phyloP scores from a whole-genome alignment of 2,329 filamentous ascomycete species.

The Stenocarpella maydis region DNA sequence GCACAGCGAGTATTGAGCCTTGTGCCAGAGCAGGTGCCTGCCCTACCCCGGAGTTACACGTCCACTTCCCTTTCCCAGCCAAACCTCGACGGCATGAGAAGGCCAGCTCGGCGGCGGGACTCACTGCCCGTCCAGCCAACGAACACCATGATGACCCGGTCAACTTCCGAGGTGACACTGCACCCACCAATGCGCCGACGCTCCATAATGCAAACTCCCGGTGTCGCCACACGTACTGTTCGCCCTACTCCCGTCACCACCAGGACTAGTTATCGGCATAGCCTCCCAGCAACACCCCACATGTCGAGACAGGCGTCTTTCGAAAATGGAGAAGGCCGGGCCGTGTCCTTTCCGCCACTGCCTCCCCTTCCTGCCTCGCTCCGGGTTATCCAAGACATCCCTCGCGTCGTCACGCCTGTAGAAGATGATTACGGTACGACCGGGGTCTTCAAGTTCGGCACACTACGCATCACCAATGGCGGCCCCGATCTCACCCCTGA shows the following conservation, averaged over 20 bases:
- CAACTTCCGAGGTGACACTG: slow-evolving; percentile 57
- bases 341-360: slow-evolving; percentile 47
- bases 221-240: slow-evolving; percentile 54
- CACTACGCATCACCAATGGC: slow-evolving; percentile 69
- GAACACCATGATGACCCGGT: slow-evolving; percentile 45
- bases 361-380: slow-evolving; percentile 39
- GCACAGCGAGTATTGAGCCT: slow-evolving; percentile 53
- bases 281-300: slow-evolving; percentile 48
- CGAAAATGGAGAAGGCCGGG: slow-evolving; percentile 46
- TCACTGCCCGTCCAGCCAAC: slow-evolving; percentile 44
- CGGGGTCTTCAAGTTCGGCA: slow-evolving; percentile 69
- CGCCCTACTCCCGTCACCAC: slow-evolving; percentile 39
- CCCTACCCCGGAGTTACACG: slow-evolving; percentile 24
- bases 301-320: slow-evolving; percentile 51
- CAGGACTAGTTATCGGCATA: slow-evolving; percentile 49
- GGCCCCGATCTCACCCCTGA: slow-evolving; percentile 59
- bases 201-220: slow-evolving; percentile 58
- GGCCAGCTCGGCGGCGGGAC: slow-evolving; percentile 46
- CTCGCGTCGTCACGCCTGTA: slow-evolving; percentile 57
- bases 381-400: slow-evolving; percentile 40
- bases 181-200: slow-evolving; percentile 58
- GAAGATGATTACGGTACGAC: slow-evolving; percentile 67
- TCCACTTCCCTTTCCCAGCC: slow-evolving; percentile 30
- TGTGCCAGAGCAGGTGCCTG: slow-evolving; percentile 42
- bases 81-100: slow-evolving; percentile 43